A percentile compares a stretch with the other conserved stretches of the same genome.
phyloP scores from a whole-genome alignment of 768 basidiomycete species.

The Amanita pseudoporphyria region DNA sequence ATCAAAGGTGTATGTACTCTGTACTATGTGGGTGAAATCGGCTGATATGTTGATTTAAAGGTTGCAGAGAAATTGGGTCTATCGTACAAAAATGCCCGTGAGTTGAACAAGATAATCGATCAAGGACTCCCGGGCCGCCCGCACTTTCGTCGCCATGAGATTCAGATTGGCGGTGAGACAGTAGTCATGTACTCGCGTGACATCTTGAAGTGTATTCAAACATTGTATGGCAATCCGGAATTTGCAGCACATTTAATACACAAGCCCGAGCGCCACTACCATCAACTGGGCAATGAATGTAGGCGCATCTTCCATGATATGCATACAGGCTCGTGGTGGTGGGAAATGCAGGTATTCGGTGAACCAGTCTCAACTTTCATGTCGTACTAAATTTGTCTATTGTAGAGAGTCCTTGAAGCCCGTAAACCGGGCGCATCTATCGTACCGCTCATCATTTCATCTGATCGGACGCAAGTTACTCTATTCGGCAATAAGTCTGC shows the following conservation, averaged over 20 bases:
- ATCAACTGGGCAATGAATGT: neutral
- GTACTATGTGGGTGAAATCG: no score
- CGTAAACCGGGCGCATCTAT: constrained; percentile 18
- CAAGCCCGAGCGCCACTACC: neutral
- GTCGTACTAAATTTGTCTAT: no score
- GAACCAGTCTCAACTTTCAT: neutral
- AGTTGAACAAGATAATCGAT: neutral
- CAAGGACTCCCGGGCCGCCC: neutral
- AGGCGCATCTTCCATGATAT: constrained; percentile 19
- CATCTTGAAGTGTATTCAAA: neutral
- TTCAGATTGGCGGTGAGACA: no score
- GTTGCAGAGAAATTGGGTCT: neutral
- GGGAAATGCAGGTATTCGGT: constrained; percentile 27
- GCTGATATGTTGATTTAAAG: neutral
- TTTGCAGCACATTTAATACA: no score
- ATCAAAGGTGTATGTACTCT: no score
- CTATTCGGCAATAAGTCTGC: constrained; percentile 27
- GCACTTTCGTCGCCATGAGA: neutral
- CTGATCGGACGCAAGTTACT: constrained; percentile 32
- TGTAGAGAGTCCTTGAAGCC: constrained; percentile 11
- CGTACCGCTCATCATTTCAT: constrained; percentile 27
- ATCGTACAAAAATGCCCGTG: no score
- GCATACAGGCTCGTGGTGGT: constrained; percentile 36
- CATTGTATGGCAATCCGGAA: no score
- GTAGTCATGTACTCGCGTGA: no score